Percentiles rank a stretch among this genome's conserved stretches.
These are phyloP conservation scores for Amylocystis lapponica DNA, from an alignment of 768 basidiomycete genomes.

Conservation along the genomic window DNA sequence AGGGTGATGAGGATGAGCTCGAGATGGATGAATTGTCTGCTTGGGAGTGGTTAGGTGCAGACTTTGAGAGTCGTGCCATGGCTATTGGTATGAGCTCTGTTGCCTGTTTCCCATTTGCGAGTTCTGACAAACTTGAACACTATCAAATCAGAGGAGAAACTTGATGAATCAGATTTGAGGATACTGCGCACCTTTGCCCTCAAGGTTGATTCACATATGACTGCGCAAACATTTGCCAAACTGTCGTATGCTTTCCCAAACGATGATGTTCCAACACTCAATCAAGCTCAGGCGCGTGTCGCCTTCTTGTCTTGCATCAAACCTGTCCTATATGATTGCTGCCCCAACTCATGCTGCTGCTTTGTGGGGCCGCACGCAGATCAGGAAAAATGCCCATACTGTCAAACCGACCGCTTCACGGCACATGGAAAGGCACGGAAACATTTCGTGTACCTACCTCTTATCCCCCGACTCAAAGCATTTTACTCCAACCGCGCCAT, in stretches of 20 bases:
- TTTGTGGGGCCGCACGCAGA: conserved; percentile 11
- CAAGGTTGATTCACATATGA: conserved; percentile 4
- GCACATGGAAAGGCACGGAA: conserved; percentile 3
- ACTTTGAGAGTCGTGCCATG: neutral
- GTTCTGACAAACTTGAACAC: no score
- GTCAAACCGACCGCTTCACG: conserved; percentile 10
- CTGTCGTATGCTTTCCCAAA: conserved; percentile 6
- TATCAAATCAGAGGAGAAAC: neutral
- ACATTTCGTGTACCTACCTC: conserved; percentile 16
- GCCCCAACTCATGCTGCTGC: conserved; percentile 17
- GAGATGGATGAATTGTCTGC: neutral
- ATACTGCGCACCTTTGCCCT: conserved; percentile 3
- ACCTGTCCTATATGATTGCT: conserved; percentile 15
- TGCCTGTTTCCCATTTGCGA: neutral
- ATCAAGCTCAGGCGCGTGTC: neutral
- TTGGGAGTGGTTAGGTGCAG: neutral
- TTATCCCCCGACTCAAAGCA: conserved; percentile 15
- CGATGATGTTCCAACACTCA: neutral
- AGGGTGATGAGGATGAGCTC: neutral
- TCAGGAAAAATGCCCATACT: conserved; percentile 12
- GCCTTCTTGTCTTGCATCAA: conserved; percentile 13
- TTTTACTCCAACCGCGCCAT: neutral
- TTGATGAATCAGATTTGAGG: neutral
- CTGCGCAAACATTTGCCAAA: neutral
- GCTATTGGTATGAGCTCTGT: no score